Evolutionary conservation across 805 yeast genomes (phyloP), one percentile per base, ranked within the genome.

Genomic region (Candida chauliodis): DNA sequence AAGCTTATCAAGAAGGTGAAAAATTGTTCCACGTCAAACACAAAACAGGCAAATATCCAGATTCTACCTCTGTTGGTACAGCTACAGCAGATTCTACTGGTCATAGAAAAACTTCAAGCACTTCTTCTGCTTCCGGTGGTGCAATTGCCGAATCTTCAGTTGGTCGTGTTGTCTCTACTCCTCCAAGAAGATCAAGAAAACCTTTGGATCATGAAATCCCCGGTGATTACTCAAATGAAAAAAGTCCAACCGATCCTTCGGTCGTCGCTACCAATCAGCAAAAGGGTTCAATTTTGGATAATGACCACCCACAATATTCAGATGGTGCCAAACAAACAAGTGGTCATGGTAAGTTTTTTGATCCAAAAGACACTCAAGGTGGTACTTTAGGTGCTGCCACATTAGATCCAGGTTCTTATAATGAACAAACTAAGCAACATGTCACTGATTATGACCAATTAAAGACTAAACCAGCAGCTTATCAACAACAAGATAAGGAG

Each of bases 211-310:
- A 51, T 35, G 55, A 48, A 17, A 46, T 50, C 17, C 51, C 58
- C 8, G 67, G 69, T 4, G 69, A 63, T 46, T 63, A 46, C 34
- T 41, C 69, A 43, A 60, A 59, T 44, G 53, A 55, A 15, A 61
- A 61, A 47, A 43, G 42, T 17, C 66, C 68, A 8, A 51, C 53
- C 28, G 63, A 62, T 37, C 46, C 50, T 8, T 18, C 45, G 16
- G 43, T 55, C 20, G 49, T 53, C 9, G 34, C 17, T 14, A 21
- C 38, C 8, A 16, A 31, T 8, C 25, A 16, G 19, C 8, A 34
- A 15, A 21, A 36, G 13, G 25, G 36, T 4, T 42, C 42, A 7
- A 23, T 55, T 16, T 40, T 47, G 23, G 46, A 43, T 11, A 61
- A 61, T 43, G 31, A 30, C n/a, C 38, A 49, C 18, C 66, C 64